Base-by-base conservation (phyloP, 2,329 filamentous ascomycete species). In the Aspergillus viridinutans region DNA sequence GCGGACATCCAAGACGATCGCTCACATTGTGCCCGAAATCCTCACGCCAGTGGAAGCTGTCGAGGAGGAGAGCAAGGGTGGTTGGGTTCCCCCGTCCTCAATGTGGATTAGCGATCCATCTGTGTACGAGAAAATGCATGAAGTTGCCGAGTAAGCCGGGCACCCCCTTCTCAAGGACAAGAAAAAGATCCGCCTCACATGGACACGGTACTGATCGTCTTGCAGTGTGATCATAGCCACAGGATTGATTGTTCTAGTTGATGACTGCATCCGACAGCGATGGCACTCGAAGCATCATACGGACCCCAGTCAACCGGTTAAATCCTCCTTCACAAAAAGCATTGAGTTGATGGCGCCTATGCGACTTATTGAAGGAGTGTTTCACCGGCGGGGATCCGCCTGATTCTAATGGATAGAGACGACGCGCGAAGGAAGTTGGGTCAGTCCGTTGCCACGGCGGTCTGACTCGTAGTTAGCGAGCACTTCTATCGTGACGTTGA, bases 21-120 rank as follows among this genome's bases (percentile, higher is more conserved):
- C 93, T 7, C 90, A 95, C 69, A 92, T 97, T 66, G 85, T 92
- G 4, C 91, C 92, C 7, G 89, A 93, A 67, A 84, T 85, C 29
- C 80, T 92, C 65, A 89, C 88, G 7, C 85, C 85, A 5, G 82
- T 82, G 67, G 88, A 96, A 73, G 79, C 85, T 9, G 77, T 80
- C 9, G 87, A 86, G 61, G 92, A 97, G 68, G 82, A 87, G 64
- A 80, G 79, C 50, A 90, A 90, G 62, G 92, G 92, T 52, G 90
- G 90, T 56, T 97, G 93, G 92, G 82, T 97, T 25, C 90, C 91
- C 55, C 92, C 91, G 4, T 95, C 89, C 71, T 90, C 90, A 66
- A 87, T 97, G 85, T 92, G 90, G 85, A 90, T 97, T 71, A 90
- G 84, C 65, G 90, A 96, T 72, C 77, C 84, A 58, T 81, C 80